phyloP scores from a whole-genome alignment of 2,329 filamentous ascomycete species.

The Nectriaceae sp. region DNA sequence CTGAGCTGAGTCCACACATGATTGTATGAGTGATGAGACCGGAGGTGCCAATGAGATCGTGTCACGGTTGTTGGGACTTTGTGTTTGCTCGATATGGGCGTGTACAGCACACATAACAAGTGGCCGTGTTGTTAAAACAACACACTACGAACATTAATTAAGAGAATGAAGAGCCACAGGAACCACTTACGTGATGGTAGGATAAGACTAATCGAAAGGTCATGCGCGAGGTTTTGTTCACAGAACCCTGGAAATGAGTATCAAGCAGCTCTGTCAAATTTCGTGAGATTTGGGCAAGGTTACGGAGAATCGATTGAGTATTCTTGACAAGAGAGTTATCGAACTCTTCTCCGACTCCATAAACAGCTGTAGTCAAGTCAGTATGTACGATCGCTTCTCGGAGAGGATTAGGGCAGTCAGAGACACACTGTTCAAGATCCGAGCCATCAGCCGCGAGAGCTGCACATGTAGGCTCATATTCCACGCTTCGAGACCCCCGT shows the following conservation, averaged over 20 bases:
- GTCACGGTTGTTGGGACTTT: conserved; percentile 14
- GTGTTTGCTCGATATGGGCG: conserved; percentile 31
- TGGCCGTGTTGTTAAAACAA: conserved; percentile 31
- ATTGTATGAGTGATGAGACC: conserved; percentile 30
- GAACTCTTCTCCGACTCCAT: conserved; percentile 30
- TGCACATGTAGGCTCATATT: conserved; percentile 29
- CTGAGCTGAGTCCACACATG: conserved; percentile 32
- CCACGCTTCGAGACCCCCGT: conserved; percentile 26
- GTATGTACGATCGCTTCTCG: not conserved
- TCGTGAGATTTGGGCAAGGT: conserved; percentile 27
- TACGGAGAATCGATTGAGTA: conserved; percentile 29
- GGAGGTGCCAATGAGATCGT: conserved; percentile 24
- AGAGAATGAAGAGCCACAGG: not conserved
- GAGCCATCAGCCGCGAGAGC: conserved; percentile 26
- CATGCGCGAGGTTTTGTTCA: conserved; percentile 30
- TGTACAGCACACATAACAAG: conserved; percentile 36
- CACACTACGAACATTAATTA: conserved; percentile 16
- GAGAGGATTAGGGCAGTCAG: fast-evolving
- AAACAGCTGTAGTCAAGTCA: conserved; percentile 17
- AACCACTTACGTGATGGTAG: conserved; percentile 25
- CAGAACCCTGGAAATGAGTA: conserved; percentile 30
- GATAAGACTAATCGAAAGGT: conserved; percentile 27
- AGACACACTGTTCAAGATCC: conserved; percentile 21
- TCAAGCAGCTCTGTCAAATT: conserved; percentile 28
- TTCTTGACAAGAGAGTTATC: conserved; percentile 30